These are phyloP conservation scores for Cladosporium sp. DNA, from an alignment of 2,329 filamentous ascomycete genomes.

Conservation along the genomic window DNA sequence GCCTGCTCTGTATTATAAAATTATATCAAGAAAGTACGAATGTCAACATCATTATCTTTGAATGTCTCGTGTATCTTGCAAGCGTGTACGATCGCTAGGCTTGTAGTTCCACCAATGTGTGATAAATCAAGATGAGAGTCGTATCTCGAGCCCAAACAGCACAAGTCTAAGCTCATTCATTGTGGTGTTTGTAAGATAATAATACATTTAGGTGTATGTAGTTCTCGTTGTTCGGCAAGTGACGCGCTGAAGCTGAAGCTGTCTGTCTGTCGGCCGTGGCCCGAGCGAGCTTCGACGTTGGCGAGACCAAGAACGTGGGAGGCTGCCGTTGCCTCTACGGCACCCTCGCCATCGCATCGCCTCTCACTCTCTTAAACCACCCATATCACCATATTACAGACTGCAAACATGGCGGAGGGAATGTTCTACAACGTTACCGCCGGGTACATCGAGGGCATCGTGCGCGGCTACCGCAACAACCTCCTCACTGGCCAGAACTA, in stretches of 20 bases:
- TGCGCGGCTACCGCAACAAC: constrained; percentile 92
- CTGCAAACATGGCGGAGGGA: constrained; percentile 38
- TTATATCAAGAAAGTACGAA: constrained; percentile 10
- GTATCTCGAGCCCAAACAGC: too few relatives aligned
- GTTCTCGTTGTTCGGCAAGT: background rate
- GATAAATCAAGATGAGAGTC: too few relatives aligned
- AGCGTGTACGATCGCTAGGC: background rate
- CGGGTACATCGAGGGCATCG: constrained; percentile 95
- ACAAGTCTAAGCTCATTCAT: too few relatives aligned
- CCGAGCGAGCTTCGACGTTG: constrained; percentile 1
- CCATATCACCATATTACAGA: background rate
- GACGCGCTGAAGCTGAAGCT: background rate
- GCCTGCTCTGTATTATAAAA: constrained; percentile 17
- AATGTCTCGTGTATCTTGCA: background rate
- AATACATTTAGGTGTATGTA: too few relatives aligned
- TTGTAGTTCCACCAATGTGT: too few relatives aligned
- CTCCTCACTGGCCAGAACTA: constrained; percentile 89
- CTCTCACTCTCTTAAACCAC: background rate
- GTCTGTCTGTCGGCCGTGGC: background rate
- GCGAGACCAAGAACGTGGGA: constrained; percentile 1
- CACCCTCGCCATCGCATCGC: constrained; percentile 8
- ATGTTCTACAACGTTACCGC: constrained; percentile 45
- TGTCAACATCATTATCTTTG: constrained; percentile 3
- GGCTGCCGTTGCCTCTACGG: constrained; percentile 1
- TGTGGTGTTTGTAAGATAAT: too few relatives aligned